These are phyloP conservation scores for Rhizoctonia solani DNA, from an alignment of 1,284 basidiomycete species.

Conservation along the genomic window DNA sequence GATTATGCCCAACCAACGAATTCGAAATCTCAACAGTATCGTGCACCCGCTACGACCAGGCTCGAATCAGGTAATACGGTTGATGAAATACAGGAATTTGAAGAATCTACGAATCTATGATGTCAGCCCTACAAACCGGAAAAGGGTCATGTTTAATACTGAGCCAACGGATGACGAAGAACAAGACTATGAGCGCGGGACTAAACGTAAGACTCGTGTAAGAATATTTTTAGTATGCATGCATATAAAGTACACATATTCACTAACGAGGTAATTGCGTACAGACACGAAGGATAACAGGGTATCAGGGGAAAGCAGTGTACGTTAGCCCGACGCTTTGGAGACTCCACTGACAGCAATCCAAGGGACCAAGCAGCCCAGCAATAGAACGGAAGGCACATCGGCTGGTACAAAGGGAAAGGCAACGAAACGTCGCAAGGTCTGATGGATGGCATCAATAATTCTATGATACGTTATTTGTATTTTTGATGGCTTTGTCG, in stretches of 20 bases:
- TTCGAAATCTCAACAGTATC: constrained; percentile 15
- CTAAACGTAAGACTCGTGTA: background rate
- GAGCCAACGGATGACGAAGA: constrained; percentile 8
- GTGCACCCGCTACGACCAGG: background rate
- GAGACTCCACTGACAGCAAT: background rate
- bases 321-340: background rate
- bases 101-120: background rate
- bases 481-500: constrained; percentile 40
- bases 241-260: background rate
- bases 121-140: background rate
- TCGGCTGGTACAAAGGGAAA: background rate
- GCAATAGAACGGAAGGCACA: background rate
- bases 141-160: background rate
- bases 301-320: background rate
- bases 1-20: too few relatives aligned
- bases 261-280: background rate
- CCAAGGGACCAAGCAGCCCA: background rate
- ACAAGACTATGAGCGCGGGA: background rate
- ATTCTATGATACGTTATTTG: constrained; percentile 6
- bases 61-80: background rate
- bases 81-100: constrained; percentile 29
- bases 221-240: constrained; percentile 8
- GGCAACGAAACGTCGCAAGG: constrained; percentile 21
- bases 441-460: background rate
- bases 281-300: constrained; percentile 15